Conservation (phyloP, 768 basidiomycete species). For the Basidioascus undulatus region DNA sequence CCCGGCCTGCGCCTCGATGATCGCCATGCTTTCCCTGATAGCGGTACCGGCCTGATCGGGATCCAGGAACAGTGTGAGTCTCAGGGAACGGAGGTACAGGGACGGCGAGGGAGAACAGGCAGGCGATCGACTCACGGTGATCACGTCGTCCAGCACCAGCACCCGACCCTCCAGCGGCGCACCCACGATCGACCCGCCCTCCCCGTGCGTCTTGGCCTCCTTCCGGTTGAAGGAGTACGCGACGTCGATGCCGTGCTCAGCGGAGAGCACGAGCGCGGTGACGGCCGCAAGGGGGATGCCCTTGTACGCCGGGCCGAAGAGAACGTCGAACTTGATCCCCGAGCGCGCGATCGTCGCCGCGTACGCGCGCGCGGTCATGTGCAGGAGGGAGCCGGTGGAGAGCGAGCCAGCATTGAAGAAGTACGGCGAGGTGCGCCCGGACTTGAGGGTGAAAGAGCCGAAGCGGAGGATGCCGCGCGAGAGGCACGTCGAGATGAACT, state of each 20-base stretch:
- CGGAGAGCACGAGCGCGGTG: slow-evolving; percentile 48
- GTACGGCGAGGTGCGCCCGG: slow-evolving; percentile 78
- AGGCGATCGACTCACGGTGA: slow-evolving; percentile 45
- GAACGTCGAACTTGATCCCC: slow-evolving; percentile 31
- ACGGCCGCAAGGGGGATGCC: slow-evolving; percentile 80
- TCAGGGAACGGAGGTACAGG: background rate
- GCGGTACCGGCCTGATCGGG: slow-evolving; percentile 46
- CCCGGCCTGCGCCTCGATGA: slow-evolving; percentile 42
- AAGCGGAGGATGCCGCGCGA: slow-evolving; percentile 28
- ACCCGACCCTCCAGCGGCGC: slow-evolving; percentile 55
- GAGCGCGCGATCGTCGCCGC: slow-evolving; percentile 49
- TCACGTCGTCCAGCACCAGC: slow-evolving; percentile 83
- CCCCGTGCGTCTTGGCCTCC: slow-evolving; percentile 86
- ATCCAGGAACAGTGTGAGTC: background rate
- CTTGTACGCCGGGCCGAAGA: slow-evolving; percentile 95
- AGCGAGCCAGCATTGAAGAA: slow-evolving; percentile 90
- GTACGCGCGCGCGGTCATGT: slow-evolving; percentile 54
- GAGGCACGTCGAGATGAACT: slow-evolving; percentile 19
- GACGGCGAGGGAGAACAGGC: slow-evolving; percentile 5
- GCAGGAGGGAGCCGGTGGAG: slow-evolving; percentile 55
- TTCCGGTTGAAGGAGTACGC: slow-evolving; percentile 86
- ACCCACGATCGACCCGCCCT: slow-evolving; percentile 79
- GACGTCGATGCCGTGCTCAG: slow-evolving; percentile 36
- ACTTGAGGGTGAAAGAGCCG: slow-evolving; percentile 80
- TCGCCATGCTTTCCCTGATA: slow-evolving; percentile 54